Evolutionary conservation across 306 rosid species (phyloP).

Genomic region (Abrus pulchellus): DNA sequence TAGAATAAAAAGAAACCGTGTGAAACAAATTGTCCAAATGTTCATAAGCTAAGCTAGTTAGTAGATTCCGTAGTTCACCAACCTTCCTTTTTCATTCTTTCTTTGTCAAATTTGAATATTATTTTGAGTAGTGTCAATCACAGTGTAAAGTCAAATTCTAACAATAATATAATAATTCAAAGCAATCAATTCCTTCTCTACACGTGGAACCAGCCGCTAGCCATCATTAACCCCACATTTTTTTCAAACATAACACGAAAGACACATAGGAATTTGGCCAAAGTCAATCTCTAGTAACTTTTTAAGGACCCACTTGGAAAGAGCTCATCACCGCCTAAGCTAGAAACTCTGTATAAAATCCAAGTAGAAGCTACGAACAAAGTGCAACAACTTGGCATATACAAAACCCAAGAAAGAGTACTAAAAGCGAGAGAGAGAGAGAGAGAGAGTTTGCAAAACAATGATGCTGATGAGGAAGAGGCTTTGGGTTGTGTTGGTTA

Average conservation of each 20-base stretch:
- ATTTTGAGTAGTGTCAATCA: neutral
- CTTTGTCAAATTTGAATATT: constrained; percentile 4
- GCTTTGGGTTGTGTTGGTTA: constrained; percentile 48
- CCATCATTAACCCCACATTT: constrained; percentile 9
- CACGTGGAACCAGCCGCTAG: constrained; percentile 28
- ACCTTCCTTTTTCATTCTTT: neutral
- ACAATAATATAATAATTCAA: constrained; percentile 45
- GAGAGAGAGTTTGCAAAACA: neutral
- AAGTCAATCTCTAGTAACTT: constrained; percentile 65
- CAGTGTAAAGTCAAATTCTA: constrained; percentile 61
- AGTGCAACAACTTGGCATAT: neutral
- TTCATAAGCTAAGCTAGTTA: too few species aligned
- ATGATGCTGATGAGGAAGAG: constrained; percentile 53
- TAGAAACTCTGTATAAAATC: constrained; percentile 33
- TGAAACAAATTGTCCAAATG: constrained; percentile 39
- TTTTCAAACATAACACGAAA: neutral
- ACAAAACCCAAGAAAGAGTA: too few species aligned
- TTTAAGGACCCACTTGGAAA: constrained; percentile 50
- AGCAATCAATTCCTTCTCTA: constrained; percentile 22
- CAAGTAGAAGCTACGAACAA: neutral
- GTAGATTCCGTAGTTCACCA: neutral
- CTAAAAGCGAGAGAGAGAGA: too few species aligned
- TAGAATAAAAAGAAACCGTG: constrained; percentile 51
- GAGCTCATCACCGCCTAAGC: constrained; percentile 55
- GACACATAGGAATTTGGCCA: constrained; percentile 1